Conservation (phyloP, 140 eudicot genomes). For the Oenanthe javanica region DNA sequence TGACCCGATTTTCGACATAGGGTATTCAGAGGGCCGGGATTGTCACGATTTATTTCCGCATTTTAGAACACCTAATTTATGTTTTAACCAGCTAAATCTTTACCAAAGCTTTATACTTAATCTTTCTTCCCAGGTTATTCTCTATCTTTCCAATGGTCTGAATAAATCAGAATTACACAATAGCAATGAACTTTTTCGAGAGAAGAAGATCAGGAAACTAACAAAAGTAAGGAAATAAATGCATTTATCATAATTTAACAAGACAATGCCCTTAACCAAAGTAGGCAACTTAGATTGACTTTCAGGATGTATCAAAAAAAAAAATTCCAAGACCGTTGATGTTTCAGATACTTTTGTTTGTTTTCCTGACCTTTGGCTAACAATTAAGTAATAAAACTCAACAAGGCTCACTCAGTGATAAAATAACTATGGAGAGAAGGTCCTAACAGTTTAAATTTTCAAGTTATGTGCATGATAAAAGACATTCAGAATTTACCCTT, state of each 20-base stretch:
- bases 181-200: neutral
- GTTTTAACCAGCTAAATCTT: too few species aligned
- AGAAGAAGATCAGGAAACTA: neutral
- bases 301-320: neutral
- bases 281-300: neutral
- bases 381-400: neutral
- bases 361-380: neutral
- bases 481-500: conserved; percentile 50
- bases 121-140: neutral
- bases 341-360: too few species aligned
- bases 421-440: neutral
- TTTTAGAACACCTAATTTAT: neutral
- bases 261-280: neutral
- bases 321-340: too few species aligned
- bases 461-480: neutral
- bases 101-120: neutral
- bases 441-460: neutral
- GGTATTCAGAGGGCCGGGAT: too few species aligned
- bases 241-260: neutral
- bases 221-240: neutral
- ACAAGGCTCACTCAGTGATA: neutral
- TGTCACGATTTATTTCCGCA: neutral
- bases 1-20: too few species aligned
- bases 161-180: neutral
- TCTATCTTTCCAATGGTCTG: neutral